Base-by-base conservation (phyloP, 2,329 filamentous ascomycete genomes). In the Sordariomycetes sp. region DNA sequence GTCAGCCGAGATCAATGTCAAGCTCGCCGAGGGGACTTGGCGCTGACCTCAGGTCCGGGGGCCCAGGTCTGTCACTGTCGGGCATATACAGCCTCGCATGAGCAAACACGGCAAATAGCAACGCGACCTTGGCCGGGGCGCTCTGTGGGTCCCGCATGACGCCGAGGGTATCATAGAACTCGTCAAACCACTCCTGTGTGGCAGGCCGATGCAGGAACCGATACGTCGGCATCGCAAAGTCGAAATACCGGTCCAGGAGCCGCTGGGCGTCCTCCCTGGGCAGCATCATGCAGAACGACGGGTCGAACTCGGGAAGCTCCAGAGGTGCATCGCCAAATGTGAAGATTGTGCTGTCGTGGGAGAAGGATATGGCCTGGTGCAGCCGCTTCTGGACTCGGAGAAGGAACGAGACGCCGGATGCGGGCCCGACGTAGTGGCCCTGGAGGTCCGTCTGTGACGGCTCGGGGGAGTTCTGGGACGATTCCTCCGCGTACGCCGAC, bases 171-270 rank as follows among this genome's bases (percentile, higher is more conserved):
- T 68, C 67, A 52, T 72, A 69, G 52, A 76, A 71, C 42, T 75
- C 66, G 12, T 68, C 65, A 10, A 75, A 65, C 75, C 76, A 79
- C n/a, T 64, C 62, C 58, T 77, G 71, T 2, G 80, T 72, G 0
- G 73, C 77, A 0, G 76, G 74, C 2, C 77, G 68, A 62, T 81
- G 78, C 7, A 81, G 64, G 59, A 80, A 81, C 0, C 78, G 71
- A 61, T 81, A 78, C 0, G 78, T 80, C 1, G 79, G 77, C 58
- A 79, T 77, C 1, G 77, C 77, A 61, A 77, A 79, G 57, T 80
- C 78, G 62, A 81, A 81, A 59, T 81, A 81, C 6, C 77, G 66
- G 36, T 72, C 69, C 0, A 81, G 66, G 24, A 81, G 54, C 1
- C 61, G 60, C 50, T 66, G 61, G 5, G 66, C 64, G 22, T 66